A percentile compares a stretch with the other conserved stretches of the same genome.
phyloP scores from a whole-genome alignment of 1,139 yeast species.

The Arxiozyma bovina region DNA sequence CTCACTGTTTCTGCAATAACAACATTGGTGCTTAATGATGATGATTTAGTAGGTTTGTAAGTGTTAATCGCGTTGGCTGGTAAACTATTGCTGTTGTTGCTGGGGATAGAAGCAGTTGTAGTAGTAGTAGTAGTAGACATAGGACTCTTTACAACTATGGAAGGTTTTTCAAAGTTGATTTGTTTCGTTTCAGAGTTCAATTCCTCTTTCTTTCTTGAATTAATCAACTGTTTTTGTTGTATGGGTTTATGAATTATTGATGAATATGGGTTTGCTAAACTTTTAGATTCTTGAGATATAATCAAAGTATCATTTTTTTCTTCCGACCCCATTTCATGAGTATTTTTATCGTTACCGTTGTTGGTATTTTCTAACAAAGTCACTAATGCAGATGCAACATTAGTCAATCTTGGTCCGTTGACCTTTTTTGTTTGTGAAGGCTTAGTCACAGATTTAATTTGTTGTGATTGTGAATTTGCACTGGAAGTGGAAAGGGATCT shows the following conservation, averaged over 20 bases:
- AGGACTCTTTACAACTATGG: background rate
- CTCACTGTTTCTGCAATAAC: slow-evolving; percentile 13
- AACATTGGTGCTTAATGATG: slow-evolving; percentile 31
- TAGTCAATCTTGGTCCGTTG: slow-evolving; percentile 38
- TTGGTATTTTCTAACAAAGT: slow-evolving; percentile 44
- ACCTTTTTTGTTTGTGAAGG: slow-evolving; percentile 1
- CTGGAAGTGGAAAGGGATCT: slow-evolving; percentile 3
- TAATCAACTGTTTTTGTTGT: slow-evolving; percentile 15
- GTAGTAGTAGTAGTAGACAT: background rate
- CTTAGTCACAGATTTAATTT: background rate
- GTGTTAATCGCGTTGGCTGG: background rate
- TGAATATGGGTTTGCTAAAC: slow-evolving; percentile 49
- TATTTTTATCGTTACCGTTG: background rate
- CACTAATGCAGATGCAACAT: slow-evolving; percentile 57
- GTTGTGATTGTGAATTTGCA: slow-evolving; percentile 7
- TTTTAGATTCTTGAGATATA: slow-evolving; percentile 15
- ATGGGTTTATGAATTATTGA: slow-evolving; percentile 17
- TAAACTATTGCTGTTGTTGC: background rate
- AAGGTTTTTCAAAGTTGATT: background rate
- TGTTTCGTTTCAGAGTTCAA: slow-evolving; percentile 14
- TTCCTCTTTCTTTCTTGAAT: background rate
- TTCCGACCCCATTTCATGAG: background rate
- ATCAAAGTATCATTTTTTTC: background rate
- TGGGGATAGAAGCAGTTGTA: background rate
- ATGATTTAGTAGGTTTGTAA: slow-evolving; percentile 33